Conservation (phyloP, 441 rosid species). For the Jatropha multifida region DNA sequence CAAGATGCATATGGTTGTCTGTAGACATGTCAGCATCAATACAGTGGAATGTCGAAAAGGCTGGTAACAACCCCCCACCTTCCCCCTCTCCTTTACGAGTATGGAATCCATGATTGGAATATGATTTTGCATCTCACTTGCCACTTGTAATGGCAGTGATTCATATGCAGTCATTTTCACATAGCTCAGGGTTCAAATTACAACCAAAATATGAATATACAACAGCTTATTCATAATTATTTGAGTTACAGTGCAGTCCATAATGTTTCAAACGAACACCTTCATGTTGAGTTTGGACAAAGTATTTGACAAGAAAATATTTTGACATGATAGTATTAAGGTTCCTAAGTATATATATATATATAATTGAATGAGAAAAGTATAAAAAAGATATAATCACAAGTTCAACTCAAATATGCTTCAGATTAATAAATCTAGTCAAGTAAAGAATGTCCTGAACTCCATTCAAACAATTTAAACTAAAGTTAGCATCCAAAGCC, state of each 20-base stretch:
- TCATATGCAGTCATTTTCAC: slow-evolving; percentile 1
- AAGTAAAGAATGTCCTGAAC: background rate
- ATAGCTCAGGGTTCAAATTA: background rate
- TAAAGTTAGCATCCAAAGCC: background rate
- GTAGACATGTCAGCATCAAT: background rate
- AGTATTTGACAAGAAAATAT: background rate
- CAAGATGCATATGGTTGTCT: background rate
- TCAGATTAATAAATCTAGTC: background rate
- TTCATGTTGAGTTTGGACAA: background rate
- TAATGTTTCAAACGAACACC: background rate
- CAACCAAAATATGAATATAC: background rate
- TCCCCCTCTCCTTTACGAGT: background rate
- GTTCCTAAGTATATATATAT: too few relatives aligned
- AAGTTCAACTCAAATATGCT: background rate
- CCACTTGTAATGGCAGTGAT: background rate
- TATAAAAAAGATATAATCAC: background rate
- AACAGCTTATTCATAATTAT: background rate
- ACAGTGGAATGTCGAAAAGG: background rate
- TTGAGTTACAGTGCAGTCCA: background rate
- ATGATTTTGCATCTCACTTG: background rate
- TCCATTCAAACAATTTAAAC: background rate
- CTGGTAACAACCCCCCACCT: background rate
- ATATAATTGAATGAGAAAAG: too few relatives aligned
- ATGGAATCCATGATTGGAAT: background rate
- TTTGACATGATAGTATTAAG: background rate